A percentile compares a stretch with the other conserved stretches of the same genome.
These are phyloP conservation scores for Coemansia sp. DNA, from an alignment of 192 early-diverging fungal genomes.

Conservation along the genomic window DNA sequence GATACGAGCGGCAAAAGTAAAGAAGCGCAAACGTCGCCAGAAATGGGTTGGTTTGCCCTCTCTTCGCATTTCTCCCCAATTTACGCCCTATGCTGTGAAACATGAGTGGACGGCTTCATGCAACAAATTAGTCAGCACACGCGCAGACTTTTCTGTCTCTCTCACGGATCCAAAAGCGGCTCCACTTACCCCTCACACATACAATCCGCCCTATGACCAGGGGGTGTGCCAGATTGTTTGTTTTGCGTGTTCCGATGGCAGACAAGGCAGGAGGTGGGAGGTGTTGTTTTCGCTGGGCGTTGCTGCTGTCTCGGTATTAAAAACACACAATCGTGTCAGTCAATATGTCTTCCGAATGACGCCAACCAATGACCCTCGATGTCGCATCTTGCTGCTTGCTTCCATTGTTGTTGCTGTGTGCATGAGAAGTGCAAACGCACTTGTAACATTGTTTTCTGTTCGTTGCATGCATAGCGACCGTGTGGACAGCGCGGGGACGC, in stretches of 20 bases:
- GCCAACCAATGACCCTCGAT: not conserved
- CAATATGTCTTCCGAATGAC: not conserved
- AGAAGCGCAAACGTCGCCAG: not conserved
- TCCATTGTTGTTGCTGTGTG: no score
- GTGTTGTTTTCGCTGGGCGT: no score
- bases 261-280: no score
- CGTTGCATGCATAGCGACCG: no score
- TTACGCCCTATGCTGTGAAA: slow-evolving; percentile 1
- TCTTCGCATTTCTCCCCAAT: slow-evolving; percentile 7
- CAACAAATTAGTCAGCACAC: not conserved
- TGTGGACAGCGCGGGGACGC: no score
- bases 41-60: slow-evolving; percentile 5
- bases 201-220: not conserved
- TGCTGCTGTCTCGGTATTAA: slow-evolving; percentile 2
- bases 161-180: not conserved
- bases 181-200: not conserved
- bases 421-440: no score
- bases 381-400: not conserved
- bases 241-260: not conserved
- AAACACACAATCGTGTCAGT: not conserved
- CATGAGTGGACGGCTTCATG: slow-evolving; percentile 5
- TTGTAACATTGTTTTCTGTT: no score
- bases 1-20: no score
- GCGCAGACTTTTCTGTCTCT: not conserved
- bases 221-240: not conserved